Conservation (phyloP, 768 basidiomycete genomes). For the Kwoniella heveanensis region DNA sequence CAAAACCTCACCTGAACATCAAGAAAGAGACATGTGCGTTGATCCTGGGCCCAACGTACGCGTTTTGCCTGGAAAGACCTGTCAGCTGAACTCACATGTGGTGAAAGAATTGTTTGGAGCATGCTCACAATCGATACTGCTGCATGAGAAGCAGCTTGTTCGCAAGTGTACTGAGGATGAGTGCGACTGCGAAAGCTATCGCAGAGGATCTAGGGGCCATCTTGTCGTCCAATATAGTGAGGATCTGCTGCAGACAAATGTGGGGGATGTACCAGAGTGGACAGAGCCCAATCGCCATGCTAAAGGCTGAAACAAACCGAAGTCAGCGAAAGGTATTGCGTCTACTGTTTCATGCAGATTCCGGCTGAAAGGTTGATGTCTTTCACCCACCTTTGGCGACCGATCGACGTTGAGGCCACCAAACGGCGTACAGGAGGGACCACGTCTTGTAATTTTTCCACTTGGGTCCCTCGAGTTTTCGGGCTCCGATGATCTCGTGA, state of each 20-base stretch:
- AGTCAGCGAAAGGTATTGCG: constrained; percentile 1
- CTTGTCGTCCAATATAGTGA: constrained; percentile 29
- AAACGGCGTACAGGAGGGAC: constrained; percentile 28
- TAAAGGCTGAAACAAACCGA: constrained; percentile 5
- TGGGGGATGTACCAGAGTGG: constrained; percentile 45
- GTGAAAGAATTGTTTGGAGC: too few relatives aligned
- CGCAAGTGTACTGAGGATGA: constrained; percentile 22
- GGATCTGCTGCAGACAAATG: constrained; percentile 36
- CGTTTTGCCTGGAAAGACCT: constrained; percentile 16
- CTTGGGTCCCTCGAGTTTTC: neutral
- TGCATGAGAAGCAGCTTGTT: constrained; percentile 13
- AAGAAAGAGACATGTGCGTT: constrained; percentile 29
- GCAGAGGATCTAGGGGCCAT: constrained; percentile 7
- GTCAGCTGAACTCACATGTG: neutral
- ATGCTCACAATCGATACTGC: constrained; percentile 28
- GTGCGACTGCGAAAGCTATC: constrained; percentile 27
- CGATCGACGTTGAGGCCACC: constrained; percentile 23
- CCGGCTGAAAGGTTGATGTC: too few relatives aligned
- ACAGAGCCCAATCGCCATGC: constrained; percentile 8
- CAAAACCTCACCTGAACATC: constrained; percentile 34
- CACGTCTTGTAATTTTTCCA: constrained; percentile 15
- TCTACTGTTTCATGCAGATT: too few relatives aligned
- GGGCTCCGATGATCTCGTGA: constrained; percentile 15
- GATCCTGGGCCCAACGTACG: constrained; percentile 22
- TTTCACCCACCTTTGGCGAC: constrained; percentile 18